Evolutionary conservation across 2,329 filamentous ascomycete species (phyloP).

Genomic region (Aureobasidium leucospermi): DNA sequence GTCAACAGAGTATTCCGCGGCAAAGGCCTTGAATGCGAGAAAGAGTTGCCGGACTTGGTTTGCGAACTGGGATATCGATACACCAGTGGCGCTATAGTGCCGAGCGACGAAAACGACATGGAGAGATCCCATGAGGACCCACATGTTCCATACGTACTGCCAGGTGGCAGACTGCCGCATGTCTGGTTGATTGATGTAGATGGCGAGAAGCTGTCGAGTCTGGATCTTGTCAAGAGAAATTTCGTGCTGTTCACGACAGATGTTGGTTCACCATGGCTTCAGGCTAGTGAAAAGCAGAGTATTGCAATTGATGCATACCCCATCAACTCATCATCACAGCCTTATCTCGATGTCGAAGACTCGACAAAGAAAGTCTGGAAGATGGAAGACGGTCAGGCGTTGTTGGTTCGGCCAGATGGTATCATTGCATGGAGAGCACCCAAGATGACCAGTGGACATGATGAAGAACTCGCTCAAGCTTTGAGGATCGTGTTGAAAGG

Average conservation of each 20-base stretch:
- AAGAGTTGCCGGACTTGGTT: constrained; percentile 11
- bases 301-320: constrained; percentile 1
- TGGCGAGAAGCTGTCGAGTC: neutral
- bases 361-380: neutral
- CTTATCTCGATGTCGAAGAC: neutral
- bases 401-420: neutral
- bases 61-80: constrained; percentile 12
- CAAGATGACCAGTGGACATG: neutral
- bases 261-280: neutral
- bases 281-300: neutral
- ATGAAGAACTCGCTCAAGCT: neutral
- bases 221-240: constrained; percentile 4
- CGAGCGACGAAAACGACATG: neutral
- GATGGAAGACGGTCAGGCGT: neutral
- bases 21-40: neutral
- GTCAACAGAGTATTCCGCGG: constrained; percentile 2
- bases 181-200: neutral
- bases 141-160: neutral
- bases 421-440: neutral
- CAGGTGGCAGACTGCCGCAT: neutral
- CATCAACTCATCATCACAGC: neutral
- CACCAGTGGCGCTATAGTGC: neutral
- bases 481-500: neutral
- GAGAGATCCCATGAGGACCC: neutral
- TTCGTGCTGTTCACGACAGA: constrained; percentile 4